A percentile compares a stretch with the other conserved stretches of the same genome.
phyloP scores from a whole-genome alignment of 257 asterid genomes.

The Solanum chilense region DNA sequence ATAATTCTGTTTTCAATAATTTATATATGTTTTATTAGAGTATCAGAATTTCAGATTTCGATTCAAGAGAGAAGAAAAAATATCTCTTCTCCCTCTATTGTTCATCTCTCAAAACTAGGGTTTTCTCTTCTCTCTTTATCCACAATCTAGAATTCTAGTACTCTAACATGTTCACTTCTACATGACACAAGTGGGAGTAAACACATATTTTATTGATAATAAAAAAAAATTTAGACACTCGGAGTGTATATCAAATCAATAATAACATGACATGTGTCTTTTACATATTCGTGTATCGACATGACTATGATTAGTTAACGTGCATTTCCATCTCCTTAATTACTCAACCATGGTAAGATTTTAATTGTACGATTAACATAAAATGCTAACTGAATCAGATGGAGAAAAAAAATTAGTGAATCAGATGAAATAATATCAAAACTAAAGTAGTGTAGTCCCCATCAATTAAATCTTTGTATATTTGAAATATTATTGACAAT shows the following conservation, averaged over 20 bases:
- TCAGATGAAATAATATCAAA: background rate
- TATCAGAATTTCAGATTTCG: no score
- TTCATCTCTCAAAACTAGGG: no score
- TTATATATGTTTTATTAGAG: background rate
- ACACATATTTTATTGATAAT: background rate
- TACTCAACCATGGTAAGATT: background rate
- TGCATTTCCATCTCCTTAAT: background rate
- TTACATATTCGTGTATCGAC: background rate
- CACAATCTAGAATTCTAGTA: no score
- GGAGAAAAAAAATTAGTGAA: no score
- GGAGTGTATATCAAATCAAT: background rate
- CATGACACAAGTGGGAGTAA: background rate
- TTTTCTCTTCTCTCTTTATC: no score
- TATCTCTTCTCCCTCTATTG: no score
- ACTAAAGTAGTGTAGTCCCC: background rate
- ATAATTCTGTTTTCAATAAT: background rate
- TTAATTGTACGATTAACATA: background rate
- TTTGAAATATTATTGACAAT: background rate
- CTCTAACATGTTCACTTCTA: background rate
- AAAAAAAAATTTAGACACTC: background rate
- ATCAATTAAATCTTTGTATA: background rate
- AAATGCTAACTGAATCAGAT: background rate
- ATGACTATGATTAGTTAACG: background rate
- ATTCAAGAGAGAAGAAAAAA: no score
- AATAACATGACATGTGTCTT: background rate